Conservation (phyloP, 176 grass and related monocot genomes). For the Neostapfia colusana region DNA sequence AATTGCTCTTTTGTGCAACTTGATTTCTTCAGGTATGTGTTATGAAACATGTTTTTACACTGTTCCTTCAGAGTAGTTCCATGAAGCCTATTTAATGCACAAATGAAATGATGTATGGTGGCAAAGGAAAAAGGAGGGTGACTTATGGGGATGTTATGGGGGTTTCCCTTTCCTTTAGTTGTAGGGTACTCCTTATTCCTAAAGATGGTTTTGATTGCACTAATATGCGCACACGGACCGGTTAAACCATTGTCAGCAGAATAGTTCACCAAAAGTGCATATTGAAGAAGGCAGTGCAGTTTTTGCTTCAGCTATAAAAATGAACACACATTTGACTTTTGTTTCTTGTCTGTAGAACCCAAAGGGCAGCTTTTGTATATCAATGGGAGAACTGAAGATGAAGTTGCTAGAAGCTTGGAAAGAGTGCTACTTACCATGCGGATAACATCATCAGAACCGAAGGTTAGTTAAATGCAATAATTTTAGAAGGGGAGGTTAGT, state of each 20-base stretch:
- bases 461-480: slow-evolving; percentile 50
- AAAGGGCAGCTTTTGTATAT: slow-evolving; percentile 92
- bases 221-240: not conserved
- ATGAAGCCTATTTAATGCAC: not conserved
- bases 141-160: not conserved
- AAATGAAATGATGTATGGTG: not conserved
- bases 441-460: slow-evolving; percentile 94
- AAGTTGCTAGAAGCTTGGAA: slow-evolving; percentile 95
- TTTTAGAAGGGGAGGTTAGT: not conserved
- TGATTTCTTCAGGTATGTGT: slow-evolving; percentile 85
- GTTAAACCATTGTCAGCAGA: not conserved
- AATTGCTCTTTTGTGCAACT: slow-evolving; percentile 90
- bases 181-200: not conserved
- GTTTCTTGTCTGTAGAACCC: slow-evolving; percentile 59
- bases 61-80: not conserved
- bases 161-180: not conserved
- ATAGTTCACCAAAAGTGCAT: slow-evolving; percentile 6
- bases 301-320: slow-evolving; percentile 7
- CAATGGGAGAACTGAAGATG: slow-evolving; percentile 84
- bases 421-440: slow-evolving; percentile 90
- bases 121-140: not conserved
- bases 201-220: slow-evolving; percentile 6
- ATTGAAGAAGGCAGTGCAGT: not conserved
- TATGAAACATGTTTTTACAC: slow-evolving; percentile 15
- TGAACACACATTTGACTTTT: slow-evolving; percentile 27